These are phyloP conservation scores for Pisolithus albus DNA, from an alignment of 768 basidiomycete genomes.

Conservation along the genomic window DNA sequence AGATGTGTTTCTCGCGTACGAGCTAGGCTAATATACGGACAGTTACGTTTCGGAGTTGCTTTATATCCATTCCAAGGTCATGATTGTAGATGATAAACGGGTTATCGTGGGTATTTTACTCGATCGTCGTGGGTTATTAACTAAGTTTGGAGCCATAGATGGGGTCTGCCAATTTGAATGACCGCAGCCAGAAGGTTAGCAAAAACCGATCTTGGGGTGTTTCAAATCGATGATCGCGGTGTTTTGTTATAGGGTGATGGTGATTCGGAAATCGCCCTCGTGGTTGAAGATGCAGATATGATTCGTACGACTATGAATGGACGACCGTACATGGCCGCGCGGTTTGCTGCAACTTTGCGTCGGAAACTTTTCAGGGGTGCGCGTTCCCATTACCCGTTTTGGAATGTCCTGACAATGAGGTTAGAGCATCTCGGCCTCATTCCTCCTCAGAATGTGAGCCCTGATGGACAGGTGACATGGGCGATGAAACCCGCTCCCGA, in stretches of 20 bases:
- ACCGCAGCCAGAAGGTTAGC: constrained; percentile 69
- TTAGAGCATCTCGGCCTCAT: constrained; percentile 87
- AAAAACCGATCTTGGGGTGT: neutral
- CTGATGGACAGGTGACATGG: constrained; percentile 36
- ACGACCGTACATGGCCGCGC: constrained; percentile 57
- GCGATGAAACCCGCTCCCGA: constrained; percentile 80
- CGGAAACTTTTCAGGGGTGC: constrained; percentile 77
- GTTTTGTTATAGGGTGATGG: constrained; percentile 62
- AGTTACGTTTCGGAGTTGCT: constrained; percentile 77
- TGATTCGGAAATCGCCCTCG: constrained; percentile 89
- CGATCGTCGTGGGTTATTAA: neutral
- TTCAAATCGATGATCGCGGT: constrained; percentile 2
- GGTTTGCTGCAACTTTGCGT: constrained; percentile 80
- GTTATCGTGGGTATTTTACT: constrained; percentile 61
- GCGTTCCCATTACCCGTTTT: constrained; percentile 6
- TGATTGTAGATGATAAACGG: constrained; percentile 89
- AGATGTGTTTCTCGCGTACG: neutral
- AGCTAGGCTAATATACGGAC: constrained; percentile 7
- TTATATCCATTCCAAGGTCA: constrained; percentile 84
- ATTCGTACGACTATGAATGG: constrained; percentile 77
- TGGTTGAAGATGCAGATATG: constrained; percentile 84
- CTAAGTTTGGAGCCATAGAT: constrained; percentile 40
- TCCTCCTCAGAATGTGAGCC: constrained; percentile 49
- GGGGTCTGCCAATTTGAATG: constrained; percentile 92
- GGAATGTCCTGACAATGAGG: constrained; percentile 4